A percentile compares a stretch with the other conserved stretches of the same genome.
Conservation (phyloP, 768 basidiomycete genomes). For the Trametes elegans region DNA sequence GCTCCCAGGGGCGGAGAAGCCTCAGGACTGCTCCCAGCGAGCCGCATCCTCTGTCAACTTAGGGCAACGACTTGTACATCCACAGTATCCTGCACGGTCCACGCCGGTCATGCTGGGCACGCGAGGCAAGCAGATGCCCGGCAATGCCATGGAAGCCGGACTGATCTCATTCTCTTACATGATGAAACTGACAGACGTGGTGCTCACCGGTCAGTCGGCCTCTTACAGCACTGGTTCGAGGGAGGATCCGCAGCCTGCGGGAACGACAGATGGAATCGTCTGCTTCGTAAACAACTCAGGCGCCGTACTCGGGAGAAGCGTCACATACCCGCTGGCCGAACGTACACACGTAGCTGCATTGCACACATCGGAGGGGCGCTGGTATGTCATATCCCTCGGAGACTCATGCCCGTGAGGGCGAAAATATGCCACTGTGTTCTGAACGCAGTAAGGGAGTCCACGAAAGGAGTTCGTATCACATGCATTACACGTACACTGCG, state of each 20-base stretch:
- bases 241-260: neutral
- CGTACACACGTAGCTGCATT: too few relatives aligned
- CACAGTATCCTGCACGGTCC: too few relatives aligned
- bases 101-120: too few relatives aligned
- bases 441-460: neutral
- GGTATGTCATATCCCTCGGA: too few relatives aligned
- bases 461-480: neutral
- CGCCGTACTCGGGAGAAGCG: neutral
- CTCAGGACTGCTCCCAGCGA: neutral
- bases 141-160: constrained; percentile 9
- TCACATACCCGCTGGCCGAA: too few relatives aligned
- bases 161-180: neutral
- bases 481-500: constrained; percentile 15
- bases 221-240: neutral
- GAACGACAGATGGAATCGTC: neutral
- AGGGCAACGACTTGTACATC: too few relatives aligned
- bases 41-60: neutral
- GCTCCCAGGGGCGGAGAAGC: constrained; percentile 5
- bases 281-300: neutral
- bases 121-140: neutral
- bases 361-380: too few relatives aligned
- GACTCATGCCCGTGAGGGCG: too few relatives aligned
- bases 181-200: neutral
- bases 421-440: too few relatives aligned
- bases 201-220: neutral